Percentiles rank a stretch among this genome's conserved stretches.
Conservation (phyloP, 768 basidiomycete species). For the Mycena sanguinolenta region DNA sequence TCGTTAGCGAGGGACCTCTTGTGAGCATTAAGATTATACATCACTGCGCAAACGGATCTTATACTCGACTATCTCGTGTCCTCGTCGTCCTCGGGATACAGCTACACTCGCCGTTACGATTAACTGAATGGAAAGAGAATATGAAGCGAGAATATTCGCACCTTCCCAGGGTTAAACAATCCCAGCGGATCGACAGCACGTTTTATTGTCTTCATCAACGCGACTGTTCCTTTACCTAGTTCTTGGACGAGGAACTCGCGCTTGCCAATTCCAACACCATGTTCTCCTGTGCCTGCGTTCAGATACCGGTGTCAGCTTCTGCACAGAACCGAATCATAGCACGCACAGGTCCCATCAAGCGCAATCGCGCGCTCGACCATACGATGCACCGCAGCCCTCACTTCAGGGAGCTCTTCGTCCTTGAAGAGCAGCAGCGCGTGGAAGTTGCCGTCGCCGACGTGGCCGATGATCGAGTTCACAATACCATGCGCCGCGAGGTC, state of each 20-base stretch:
- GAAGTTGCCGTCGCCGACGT: conserved; percentile 60
- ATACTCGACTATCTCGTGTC: neutral
- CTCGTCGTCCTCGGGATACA: conserved; percentile 7
- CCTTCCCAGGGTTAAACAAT: conserved; percentile 90
- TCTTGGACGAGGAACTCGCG: conserved; percentile 83
- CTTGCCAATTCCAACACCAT: conserved; percentile 91
- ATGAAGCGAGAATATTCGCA: conserved; percentile 38
- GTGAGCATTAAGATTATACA: too few relatives aligned
- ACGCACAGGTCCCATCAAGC: conserved; percentile 80
- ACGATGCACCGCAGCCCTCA: conserved; percentile 62
- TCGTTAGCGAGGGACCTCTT: too few relatives aligned
- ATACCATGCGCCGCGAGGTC: conserved; percentile 17
- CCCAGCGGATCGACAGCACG: conserved; percentile 78
- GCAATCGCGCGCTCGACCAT: conserved; percentile 79
- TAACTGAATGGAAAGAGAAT: too few relatives aligned
- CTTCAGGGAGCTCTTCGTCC: conserved; percentile 69
- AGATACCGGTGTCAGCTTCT: neutral
- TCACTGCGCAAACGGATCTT: too few relatives aligned
- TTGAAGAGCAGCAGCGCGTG: conserved; percentile 69
- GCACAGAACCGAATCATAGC: neutral
- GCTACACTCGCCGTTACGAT: too few relatives aligned
- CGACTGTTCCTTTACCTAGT: conserved; percentile 85
- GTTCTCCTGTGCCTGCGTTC: conserved; percentile 79
- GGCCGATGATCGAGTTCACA: conserved; percentile 27
- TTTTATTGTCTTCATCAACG: conserved; percentile 90